These are phyloP conservation scores for Anthracocystis walkeri DNA, from an alignment of 1,284 basidiomycete genomes.

Conservation along the genomic window DNA sequence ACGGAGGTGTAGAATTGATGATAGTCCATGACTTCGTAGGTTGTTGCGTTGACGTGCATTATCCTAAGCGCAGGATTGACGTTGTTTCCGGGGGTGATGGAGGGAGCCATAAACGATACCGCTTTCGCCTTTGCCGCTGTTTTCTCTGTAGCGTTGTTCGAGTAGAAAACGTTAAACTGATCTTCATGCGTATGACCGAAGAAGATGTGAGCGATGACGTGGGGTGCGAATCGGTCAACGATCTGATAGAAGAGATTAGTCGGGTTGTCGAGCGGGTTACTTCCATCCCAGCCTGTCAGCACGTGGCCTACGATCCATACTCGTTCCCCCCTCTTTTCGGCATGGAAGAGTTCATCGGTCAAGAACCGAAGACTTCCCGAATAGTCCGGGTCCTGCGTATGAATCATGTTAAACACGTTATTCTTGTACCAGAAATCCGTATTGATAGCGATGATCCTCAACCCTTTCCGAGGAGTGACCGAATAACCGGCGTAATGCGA, in stretches of 20 bases:
- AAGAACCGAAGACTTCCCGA: slow-evolving; percentile 82
- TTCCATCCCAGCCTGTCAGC: slow-evolving; percentile 76
- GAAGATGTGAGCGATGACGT: slow-evolving; percentile 84
- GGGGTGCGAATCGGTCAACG: slow-evolving; percentile 80
- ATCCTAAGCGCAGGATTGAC: slow-evolving; percentile 83
- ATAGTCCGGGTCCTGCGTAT: slow-evolving; percentile 78
- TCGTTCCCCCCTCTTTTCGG: slow-evolving; percentile 57
- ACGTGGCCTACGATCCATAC: slow-evolving; percentile 86
- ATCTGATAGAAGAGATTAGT: slow-evolving; percentile 71
- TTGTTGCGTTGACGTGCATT: slow-evolving; percentile 80
- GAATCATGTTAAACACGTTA: slow-evolving; percentile 81
- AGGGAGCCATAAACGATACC: slow-evolving; percentile 76
- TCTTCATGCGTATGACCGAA: slow-evolving; percentile 87
- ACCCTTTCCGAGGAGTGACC: slow-evolving; percentile 77
- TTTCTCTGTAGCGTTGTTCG: slow-evolving; percentile 75
- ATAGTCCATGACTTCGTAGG: slow-evolving; percentile 67
- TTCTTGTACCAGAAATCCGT: slow-evolving; percentile 73
- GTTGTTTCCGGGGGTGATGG: slow-evolving; percentile 79
- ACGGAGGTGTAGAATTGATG: slow-evolving; percentile 64
- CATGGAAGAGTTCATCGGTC: slow-evolving; percentile 79
- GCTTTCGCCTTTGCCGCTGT: slow-evolving; percentile 26
- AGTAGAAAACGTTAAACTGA: slow-evolving; percentile 82
- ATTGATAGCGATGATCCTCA: slow-evolving; percentile 81
- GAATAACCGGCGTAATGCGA: slow-evolving; percentile 82
- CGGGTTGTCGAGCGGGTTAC: slow-evolving; percentile 74